Base-by-base conservation (phyloP, 2,329 filamentous ascomycete genomes). In the Xylaria sp. region DNA sequence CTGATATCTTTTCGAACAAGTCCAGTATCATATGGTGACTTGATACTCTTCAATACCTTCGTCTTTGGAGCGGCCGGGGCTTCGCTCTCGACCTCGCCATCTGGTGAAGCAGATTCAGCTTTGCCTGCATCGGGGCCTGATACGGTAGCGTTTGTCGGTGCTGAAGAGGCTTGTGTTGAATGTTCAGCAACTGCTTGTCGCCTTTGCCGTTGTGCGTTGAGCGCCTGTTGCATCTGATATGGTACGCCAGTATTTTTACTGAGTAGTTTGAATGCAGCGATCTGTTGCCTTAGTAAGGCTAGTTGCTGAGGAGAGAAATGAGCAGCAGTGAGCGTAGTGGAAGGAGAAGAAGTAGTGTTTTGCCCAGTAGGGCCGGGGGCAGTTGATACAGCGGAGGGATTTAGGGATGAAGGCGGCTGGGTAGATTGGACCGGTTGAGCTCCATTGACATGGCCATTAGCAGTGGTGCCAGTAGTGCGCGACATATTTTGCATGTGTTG, bases 221-320 rank as follows among this genome's bases (percentile, higher is more conserved):
- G 90, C 58, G 92, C 89, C 76, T 95, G 92, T 78, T 97, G 93
- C 72, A 97, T 87, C 70, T 89, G 87, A 35, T 88, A 81, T 0
- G 95, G 93, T 3, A 98, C 89, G 0, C 94, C 91, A 16, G 92
- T 86, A 74, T 97, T 97, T 80, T 96, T 97, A 5, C 93, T 91
- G 3, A 99, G 85, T 73, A 94, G 87, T 81, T 97, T 97, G 82
- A 98, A 98, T 0, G 95, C 94, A 74, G 91, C 87, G 60, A 98
- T 97, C 79, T 99, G 96, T 72, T 92, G 91, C 69, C 93, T 87
- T 10, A 99, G 83, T 51, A 93, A 88, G 27, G 87, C 85, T 54
- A 97, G 83, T 79, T 99, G 96, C 65, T 96, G 92, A 27, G 88
- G 87, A 13, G 90, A 91, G 78, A 97, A 94, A 69, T 90, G 90